phyloP scores from a whole-genome alignment of 495 filamentous ascomycete species.

The Aspergillus saccharolyticus region DNA sequence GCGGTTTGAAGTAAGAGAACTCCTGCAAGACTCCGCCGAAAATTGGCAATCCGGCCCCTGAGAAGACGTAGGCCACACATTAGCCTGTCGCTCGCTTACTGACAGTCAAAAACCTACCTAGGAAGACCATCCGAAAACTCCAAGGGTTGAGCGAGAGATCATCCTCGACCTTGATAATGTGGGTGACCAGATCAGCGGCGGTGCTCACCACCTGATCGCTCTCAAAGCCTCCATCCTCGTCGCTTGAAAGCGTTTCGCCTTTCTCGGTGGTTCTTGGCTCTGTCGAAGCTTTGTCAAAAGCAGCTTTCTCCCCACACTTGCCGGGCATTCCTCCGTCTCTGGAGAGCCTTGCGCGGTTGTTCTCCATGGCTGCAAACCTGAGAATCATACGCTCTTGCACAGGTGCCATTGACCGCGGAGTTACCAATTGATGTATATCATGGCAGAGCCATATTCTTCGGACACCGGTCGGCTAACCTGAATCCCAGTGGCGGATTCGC shows the following conservation, averaged over 20 bases:
- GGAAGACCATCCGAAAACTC: slow-evolving; percentile 3
- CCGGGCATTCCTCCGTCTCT: neutral
- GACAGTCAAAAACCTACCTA: neutral
- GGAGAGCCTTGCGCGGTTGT: neutral
- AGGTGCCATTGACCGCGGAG: neutral
- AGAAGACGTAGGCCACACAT: no score
- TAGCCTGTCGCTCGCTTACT: no score
- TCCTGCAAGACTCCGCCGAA: slow-evolving; percentile 2
- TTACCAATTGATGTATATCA: neutral
- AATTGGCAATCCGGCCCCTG: neutral
- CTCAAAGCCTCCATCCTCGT: neutral
- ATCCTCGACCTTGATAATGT: slow-evolving; percentile 4
- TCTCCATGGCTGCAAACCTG: neutral
- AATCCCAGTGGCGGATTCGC: neutral
- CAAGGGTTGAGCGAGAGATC: neutral
- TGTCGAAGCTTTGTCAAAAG: neutral
- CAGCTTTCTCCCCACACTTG: neutral
- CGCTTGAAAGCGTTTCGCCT: neutral
- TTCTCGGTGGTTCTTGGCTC: neutral
- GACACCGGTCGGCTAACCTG: no score
- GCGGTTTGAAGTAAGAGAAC: slow-evolving; percentile 4
- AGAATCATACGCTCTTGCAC: neutral
- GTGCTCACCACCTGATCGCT: neutral
- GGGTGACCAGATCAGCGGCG: neutral
- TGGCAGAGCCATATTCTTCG: no score